Evolutionary conservation across 2,329 filamentous ascomycete species (phyloP).

Genomic region (Pyrenochaeta sp.): DNA sequence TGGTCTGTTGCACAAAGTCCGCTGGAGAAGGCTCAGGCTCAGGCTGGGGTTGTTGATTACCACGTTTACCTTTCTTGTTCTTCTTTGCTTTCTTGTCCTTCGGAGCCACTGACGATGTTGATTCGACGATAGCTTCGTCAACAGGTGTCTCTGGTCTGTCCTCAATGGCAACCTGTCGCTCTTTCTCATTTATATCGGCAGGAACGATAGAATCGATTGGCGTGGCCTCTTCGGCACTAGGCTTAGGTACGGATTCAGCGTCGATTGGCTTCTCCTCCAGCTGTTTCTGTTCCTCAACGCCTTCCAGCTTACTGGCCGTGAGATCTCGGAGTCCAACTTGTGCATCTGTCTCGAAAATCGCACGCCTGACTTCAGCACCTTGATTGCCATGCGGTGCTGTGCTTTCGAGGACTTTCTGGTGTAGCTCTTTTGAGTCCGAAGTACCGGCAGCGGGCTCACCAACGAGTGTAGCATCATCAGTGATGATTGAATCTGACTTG

Average conservation of each 20-base stretch:
- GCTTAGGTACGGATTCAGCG: slow-evolving; percentile 15
- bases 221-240: slow-evolving; percentile 3
- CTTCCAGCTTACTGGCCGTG: not conserved
- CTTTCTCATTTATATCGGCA: not conserved
- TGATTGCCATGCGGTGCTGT: slow-evolving; percentile 26
- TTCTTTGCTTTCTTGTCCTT: slow-evolving; percentile 46
- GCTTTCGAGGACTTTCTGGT: slow-evolving; percentile 38
- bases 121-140: slow-evolving; percentile 9
- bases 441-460: slow-evolving; percentile 30
- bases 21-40: slow-evolving; percentile 15
- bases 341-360: slow-evolving; percentile 8
- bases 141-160: not conserved
- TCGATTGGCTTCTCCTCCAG: slow-evolving; percentile 7
- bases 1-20: not conserved
- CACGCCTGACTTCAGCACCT: slow-evolving; percentile 22
- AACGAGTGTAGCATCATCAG: slow-evolving; percentile 44
- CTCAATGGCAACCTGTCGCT: not conserved
- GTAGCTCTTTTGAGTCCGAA: slow-evolving; percentile 28
- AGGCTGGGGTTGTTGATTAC: slow-evolving; percentile 26
- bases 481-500: slow-evolving; percentile 31
- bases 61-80: slow-evolving; percentile 39
- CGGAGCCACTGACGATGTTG: slow-evolving; percentile 12
- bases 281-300: not conserved
- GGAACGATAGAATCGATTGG: not conserved
- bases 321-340: slow-evolving; percentile 1